Conservation (phyloP, 441 rosid genomes). For the Corymbia calophylla region DNA sequence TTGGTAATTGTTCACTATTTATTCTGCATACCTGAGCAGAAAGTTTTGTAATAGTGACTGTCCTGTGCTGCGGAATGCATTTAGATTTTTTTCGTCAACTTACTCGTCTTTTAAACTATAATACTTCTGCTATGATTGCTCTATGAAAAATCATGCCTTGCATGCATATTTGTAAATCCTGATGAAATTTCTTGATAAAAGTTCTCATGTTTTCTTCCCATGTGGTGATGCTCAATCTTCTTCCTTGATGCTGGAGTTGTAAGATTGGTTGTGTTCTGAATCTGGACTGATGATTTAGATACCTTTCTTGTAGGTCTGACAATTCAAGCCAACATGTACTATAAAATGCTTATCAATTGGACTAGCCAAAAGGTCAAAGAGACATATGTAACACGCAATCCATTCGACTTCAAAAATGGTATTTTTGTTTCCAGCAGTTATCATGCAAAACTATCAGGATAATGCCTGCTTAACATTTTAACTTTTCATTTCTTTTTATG, state of each 20-base stretch:
- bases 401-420: constrained; percentile 96
- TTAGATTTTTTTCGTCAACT: not conserved
- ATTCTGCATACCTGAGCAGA: not conserved
- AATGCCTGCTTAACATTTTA: not conserved
- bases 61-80: not conserved
- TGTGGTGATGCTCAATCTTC: not conserved
- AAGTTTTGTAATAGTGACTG: not conserved
- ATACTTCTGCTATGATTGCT: not conserved
- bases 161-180: not conserved
- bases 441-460: not conserved
- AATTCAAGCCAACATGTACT: constrained; percentile 95
- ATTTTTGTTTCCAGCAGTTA: not conserved
- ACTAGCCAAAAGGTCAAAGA: constrained; percentile 91
- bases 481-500: not conserved
- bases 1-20: not conserved
- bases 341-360: constrained; percentile 96
- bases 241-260: not conserved
- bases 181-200: not conserved
- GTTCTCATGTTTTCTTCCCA: not conserved
- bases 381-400: constrained; percentile 54
- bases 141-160: not conserved
- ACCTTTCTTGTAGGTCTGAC: constrained; percentile 65
- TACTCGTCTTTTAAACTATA: not conserved
- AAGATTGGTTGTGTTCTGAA: not conserved
- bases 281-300: not conserved